Evolutionary conservation across 495 filamentous ascomycete species (phyloP).

Genomic region (Letharia columbiana): DNA sequence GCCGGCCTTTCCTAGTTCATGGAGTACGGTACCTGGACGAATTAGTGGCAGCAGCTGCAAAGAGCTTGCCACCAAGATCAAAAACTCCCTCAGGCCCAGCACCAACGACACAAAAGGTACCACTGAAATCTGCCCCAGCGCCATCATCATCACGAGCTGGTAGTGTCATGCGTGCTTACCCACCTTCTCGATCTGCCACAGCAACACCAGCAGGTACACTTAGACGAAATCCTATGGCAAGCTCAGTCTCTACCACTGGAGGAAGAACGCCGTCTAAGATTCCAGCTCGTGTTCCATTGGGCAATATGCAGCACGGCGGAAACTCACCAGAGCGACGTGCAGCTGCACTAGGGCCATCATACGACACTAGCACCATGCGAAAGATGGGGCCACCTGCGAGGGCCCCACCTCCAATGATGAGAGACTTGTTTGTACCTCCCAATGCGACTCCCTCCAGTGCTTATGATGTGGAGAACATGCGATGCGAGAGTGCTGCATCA

Average conservation of each 20-base stretch:
- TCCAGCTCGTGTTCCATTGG: slow-evolving; percentile 69
- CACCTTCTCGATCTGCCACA: slow-evolving; percentile 48
- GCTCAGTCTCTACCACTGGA: slow-evolving; percentile 31
- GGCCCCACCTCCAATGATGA: slow-evolving; percentile 83
- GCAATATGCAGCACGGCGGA: slow-evolving; percentile 68
- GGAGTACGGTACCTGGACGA: slow-evolving; percentile 82
- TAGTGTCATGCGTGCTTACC: slow-evolving; percentile 42
- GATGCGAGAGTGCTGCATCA: slow-evolving; percentile 57
- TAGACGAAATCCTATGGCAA: slow-evolving; percentile 50
- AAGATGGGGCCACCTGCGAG: slow-evolving; percentile 52
- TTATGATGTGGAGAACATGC: slow-evolving; percentile 51
- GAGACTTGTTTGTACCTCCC: slow-evolving; percentile 61
- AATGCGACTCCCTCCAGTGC: slow-evolving; percentile 48
- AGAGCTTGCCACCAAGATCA: slow-evolving; percentile 58
- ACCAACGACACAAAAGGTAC: slow-evolving; percentile 37
- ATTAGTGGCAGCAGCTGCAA: slow-evolving; percentile 55
- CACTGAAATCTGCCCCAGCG: slow-evolving; percentile 37
- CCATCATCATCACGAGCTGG: slow-evolving; percentile 35
- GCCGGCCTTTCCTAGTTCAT: slow-evolving; percentile 83
- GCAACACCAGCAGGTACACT: slow-evolving; percentile 59
- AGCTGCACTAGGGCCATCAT: slow-evolving; percentile 36
- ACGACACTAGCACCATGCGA: slow-evolving; percentile 46
- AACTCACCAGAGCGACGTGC: slow-evolving; percentile 72
- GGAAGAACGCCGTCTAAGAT: slow-evolving; percentile 67
- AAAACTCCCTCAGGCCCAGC: slow-evolving; percentile 67